Conservation (phyloP, 1,284 basidiomycete genomes). For the Pholiota adiposa region DNA sequence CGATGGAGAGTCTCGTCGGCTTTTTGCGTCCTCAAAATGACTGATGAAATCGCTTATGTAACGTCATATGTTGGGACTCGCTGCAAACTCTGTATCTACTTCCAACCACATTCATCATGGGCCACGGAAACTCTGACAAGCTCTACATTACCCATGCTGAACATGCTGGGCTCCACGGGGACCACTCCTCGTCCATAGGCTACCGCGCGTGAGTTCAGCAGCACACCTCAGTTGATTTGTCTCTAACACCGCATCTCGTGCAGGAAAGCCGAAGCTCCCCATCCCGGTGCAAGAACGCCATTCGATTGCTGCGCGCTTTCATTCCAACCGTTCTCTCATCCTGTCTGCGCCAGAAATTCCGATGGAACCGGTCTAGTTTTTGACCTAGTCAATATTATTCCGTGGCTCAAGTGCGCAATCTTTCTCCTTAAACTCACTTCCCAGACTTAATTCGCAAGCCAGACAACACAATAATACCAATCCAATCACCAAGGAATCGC, state of each 20-base stretch:
- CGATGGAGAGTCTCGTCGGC: neutral
- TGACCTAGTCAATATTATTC: constrained; percentile 88
- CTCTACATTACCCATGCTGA: constrained; percentile 87
- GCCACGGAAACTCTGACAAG: constrained; percentile 86
- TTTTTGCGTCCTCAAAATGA: too few relatives aligned
- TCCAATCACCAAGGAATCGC: constrained; percentile 86
- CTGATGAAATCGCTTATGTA: constrained; percentile 10
- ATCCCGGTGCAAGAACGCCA: constrained; percentile 68
- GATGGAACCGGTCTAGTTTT: constrained; percentile 86
- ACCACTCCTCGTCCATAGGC: constrained; percentile 79
- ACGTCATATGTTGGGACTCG: neutral
- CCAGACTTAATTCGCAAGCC: constrained; percentile 9
- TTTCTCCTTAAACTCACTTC: constrained; percentile 8
- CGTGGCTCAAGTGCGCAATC: constrained; percentile 84
- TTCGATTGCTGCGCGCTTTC: constrained; percentile 94
- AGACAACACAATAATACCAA: constrained; percentile 81
- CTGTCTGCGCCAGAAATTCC: constrained; percentile 83
- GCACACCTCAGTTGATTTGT: neutral
- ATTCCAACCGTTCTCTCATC: constrained; percentile 89
- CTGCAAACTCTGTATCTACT: neutral
- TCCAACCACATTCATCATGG: constrained; percentile 52
- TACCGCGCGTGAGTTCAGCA: constrained; percentile 59
- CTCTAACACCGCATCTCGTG: constrained; percentile 5
- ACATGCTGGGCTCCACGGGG: constrained; percentile 76
- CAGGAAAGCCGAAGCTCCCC: constrained; percentile 70